A percentile compares a stretch with the other conserved stretches of the same genome.
Conservation (phyloP, 257 asterid species). For the Echites panduratus region DNA sequence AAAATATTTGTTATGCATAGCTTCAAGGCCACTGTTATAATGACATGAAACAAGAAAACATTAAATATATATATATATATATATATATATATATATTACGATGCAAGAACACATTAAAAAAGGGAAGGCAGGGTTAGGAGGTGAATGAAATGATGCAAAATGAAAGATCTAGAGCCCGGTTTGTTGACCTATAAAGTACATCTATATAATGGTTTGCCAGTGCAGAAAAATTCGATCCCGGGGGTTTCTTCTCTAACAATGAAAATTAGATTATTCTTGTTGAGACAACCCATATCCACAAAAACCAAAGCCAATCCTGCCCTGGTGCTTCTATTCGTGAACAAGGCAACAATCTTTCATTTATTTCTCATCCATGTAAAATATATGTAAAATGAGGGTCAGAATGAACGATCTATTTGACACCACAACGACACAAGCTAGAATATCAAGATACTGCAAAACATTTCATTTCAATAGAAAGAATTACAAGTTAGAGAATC, state of each 20-base stretch:
- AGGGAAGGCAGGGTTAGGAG: background rate
- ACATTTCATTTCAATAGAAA: background rate
- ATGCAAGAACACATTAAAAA: background rate
- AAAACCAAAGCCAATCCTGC: background rate
- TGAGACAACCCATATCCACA: background rate
- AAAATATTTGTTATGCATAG: background rate
- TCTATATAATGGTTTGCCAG: too few species aligned
- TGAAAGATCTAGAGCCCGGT: background rate
- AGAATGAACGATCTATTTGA: background rate
- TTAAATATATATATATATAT: too few species aligned
- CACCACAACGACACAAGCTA: background rate
- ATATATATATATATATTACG: too few species aligned
- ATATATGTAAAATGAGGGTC: background rate
- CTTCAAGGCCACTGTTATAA: background rate
- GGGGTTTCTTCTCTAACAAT: too few species aligned
- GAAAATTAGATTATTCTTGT: background rate
- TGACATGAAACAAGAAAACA: background rate
- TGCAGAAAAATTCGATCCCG: too few species aligned
- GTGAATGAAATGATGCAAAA: background rate
- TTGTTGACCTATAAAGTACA: too few species aligned
- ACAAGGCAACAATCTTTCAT: background rate
- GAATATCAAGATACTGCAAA: constrained; percentile 1
- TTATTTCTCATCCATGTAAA: constrained; percentile 4
- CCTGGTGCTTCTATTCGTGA: background rate
- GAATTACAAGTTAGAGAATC: constrained; percentile 17